Conservation (phyloP, 2,329 filamentous ascomycete species). For the Sporothrix luriei region DNA sequence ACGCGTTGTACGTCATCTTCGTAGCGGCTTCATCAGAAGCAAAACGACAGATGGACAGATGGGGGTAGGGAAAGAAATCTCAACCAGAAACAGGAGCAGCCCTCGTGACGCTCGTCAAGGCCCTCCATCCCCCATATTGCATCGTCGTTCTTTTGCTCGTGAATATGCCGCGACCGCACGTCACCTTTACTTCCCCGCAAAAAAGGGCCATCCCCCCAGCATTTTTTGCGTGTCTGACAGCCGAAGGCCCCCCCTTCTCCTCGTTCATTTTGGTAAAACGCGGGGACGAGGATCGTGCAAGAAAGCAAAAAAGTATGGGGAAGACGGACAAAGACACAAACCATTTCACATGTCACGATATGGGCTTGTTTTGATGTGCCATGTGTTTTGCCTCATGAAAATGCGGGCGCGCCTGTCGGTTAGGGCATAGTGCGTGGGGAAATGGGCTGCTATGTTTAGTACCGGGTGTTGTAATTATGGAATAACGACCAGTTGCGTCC, state of each 20-base stretch:
- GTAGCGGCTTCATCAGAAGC: not conserved
- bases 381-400: slow-evolving; percentile 17
- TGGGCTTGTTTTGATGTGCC: not conserved
- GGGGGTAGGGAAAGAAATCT: not conserved
- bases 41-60: not conserved
- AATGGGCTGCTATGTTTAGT: not conserved
- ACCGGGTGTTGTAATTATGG: too few relatives aligned
- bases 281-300: not conserved
- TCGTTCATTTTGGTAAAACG: not conserved
- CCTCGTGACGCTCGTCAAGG: not conserved
- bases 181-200: slow-evolving; percentile 9
- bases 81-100: not conserved
- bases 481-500: not conserved
- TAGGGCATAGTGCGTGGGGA: slow-evolving; percentile 1
- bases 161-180: slow-evolving; percentile 6
- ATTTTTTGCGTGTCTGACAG: not conserved
- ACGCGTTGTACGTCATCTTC: not conserved
- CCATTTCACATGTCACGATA: slow-evolving; percentile 11
- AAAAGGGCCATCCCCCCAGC: not conserved
- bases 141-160: slow-evolving; percentile 2
- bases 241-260: not conserved
- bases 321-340: too few relatives aligned
- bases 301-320: not conserved
- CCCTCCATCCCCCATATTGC: not conserved
- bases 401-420: not conserved